Percentiles rank a stretch among this genome's conserved stretches.
phyloP scores from a whole-genome alignment of 495 filamentous ascomycete species.

The Hypoxylon fuscum region DNA sequence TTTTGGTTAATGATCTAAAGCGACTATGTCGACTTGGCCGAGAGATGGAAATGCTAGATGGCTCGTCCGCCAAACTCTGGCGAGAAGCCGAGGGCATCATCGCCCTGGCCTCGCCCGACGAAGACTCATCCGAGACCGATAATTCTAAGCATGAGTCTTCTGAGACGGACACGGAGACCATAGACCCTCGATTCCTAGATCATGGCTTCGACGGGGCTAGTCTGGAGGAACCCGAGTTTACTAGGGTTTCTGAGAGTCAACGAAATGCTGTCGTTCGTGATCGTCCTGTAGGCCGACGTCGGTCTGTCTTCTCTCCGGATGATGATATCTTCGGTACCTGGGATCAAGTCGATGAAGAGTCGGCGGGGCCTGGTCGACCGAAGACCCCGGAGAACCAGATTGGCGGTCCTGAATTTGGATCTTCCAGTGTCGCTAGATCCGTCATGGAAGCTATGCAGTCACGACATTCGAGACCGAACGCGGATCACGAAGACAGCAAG shows the following conservation, averaged over 20 bases:
- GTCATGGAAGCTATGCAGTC: slow-evolving; percentile 87
- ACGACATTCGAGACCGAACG: slow-evolving; percentile 57
- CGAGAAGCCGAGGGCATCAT: slow-evolving; percentile 90
- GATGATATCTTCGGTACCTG: slow-evolving; percentile 69
- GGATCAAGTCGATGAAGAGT: slow-evolving; percentile 48
- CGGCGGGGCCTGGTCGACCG: slow-evolving; percentile 44
- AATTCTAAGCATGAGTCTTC: slow-evolving; percentile 46
- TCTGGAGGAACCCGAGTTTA: slow-evolving; percentile 51
- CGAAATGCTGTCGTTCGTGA: slow-evolving; percentile 54
- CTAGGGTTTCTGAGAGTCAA: slow-evolving; percentile 45
- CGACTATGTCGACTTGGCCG: slow-evolving; percentile 81
- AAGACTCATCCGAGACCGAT: slow-evolving; percentile 65
- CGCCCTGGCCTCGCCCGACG: slow-evolving; percentile 82
- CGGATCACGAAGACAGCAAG: slow-evolving; percentile 49
- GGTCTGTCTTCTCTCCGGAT: slow-evolving; percentile 68
- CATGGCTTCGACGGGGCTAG: slow-evolving; percentile 59
- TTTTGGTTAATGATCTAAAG: slow-evolving; percentile 71
- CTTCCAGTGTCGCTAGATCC: slow-evolving; percentile 71
- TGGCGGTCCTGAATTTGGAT: slow-evolving; percentile 37
- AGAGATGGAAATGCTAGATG: slow-evolving; percentile 70
- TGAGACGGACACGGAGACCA: slow-evolving; percentile 30
- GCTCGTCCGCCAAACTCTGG: slow-evolving; percentile 72
- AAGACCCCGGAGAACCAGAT: slow-evolving; percentile 49
- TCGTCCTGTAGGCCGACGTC: slow-evolving; percentile 53
- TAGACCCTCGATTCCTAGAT: slow-evolving; percentile 67